A percentile compares a stretch with the other conserved stretches of the same genome.
Conservation (phyloP, 306 rosid species). For the Rosa lucieae region DNA sequence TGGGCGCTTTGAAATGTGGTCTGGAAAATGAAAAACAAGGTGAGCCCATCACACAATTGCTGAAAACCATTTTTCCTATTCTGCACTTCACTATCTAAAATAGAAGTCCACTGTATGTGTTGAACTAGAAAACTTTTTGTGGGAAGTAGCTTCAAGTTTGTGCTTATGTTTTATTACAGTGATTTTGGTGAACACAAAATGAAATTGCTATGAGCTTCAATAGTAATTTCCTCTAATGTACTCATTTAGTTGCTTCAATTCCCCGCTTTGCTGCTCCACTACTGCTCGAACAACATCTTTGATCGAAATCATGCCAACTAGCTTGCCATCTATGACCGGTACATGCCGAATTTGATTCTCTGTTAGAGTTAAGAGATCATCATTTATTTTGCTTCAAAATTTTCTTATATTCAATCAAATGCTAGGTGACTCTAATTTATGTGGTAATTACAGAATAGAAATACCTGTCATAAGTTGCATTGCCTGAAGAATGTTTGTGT, state of each 20-base stretch:
- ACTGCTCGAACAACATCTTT: conserved; percentile 84
- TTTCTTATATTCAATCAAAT: not conserved
- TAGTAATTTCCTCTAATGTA: conserved; percentile 76
- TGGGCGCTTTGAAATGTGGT: not conserved
- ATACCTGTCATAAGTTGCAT: conserved; percentile 87
- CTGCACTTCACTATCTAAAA: not conserved
- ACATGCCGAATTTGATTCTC: conserved; percentile 73
- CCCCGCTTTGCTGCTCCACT: conserved; percentile 79
- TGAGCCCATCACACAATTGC: not conserved
- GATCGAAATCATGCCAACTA: conserved; percentile 87
- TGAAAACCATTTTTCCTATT: not conserved
- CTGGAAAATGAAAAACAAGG: not conserved
- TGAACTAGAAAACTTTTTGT: not conserved
- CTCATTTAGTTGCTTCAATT: conserved; percentile 61
- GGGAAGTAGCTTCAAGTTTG: not conserved
- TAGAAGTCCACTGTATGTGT: not conserved
- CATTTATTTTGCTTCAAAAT: not conserved
- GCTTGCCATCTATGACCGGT: conserved; percentile 83
- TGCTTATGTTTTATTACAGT: not conserved
- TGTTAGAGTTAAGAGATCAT: conserved; percentile 24
- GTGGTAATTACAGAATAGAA: conserved; percentile 8
- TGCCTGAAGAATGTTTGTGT: conserved; percentile 80
- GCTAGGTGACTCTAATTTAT: not conserved
- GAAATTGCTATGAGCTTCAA: conserved; percentile 13
- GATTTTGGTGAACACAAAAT: not conserved